Conservation (phyloP, 768 basidiomycete species). For the Cubamyces lactineus region DNA sequence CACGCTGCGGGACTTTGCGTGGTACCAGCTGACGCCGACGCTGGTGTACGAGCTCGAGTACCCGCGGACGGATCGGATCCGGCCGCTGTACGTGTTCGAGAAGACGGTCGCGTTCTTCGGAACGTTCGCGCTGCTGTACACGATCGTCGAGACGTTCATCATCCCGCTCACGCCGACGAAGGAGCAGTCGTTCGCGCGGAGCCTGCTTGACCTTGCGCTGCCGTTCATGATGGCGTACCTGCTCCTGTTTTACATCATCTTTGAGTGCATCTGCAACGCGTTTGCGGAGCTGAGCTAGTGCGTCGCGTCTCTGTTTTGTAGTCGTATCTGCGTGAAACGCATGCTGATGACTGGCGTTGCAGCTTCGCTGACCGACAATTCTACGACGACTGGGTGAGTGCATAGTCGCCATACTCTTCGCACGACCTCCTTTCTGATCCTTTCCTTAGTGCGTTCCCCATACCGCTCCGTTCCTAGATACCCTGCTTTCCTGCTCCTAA, state of each 20-base stretch:
- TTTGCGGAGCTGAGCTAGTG: constrained; percentile 93
- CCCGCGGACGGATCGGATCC: constrained; percentile 82
- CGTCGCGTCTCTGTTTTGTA: constrained; percentile 29
- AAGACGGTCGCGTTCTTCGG: constrained; percentile 88
- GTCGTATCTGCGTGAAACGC: neutral
- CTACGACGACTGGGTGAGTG: constrained; percentile 90
- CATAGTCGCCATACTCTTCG: neutral
- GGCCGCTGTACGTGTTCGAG: constrained; percentile 76
- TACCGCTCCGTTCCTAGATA: too few relatives aligned
- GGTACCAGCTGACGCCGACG: constrained; percentile 88
- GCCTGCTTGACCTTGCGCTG: constrained; percentile 82
- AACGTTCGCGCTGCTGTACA: constrained; percentile 91
- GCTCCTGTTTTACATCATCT: constrained; percentile 83
- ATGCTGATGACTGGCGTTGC: neutral
- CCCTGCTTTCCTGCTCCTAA: neutral
- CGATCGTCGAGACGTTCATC: constrained; percentile 94
- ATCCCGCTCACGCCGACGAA: constrained; percentile 75
- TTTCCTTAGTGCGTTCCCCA: neutral
- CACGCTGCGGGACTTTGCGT: constrained; percentile 76
- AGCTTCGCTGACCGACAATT: constrained; percentile 98
- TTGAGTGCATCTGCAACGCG: constrained; percentile 95
- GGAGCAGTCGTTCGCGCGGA: constrained; percentile 73
- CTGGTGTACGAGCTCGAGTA: constrained; percentile 97
- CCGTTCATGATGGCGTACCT: constrained; percentile 95
- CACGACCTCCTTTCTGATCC: neutral